These are phyloP conservation scores for Aspergillus intermedius DNA, from an alignment of 2,329 filamentous ascomycete species.

Conservation along the genomic window DNA sequence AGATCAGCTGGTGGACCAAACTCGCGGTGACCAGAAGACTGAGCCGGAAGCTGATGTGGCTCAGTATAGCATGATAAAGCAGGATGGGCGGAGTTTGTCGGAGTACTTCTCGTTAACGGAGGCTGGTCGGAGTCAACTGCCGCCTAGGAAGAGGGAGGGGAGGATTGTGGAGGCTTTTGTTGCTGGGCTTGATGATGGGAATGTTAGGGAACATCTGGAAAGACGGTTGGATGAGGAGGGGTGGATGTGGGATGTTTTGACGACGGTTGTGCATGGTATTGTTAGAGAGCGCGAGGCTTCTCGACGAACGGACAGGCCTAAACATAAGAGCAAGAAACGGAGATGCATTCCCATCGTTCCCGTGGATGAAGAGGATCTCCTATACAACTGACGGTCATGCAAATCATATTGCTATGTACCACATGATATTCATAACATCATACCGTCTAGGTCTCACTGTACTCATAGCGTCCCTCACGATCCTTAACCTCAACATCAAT, in stretches of 20 bases:
- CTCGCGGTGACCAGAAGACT: neutral
- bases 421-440: slow-evolving; percentile 1
- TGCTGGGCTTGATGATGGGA: slow-evolving; percentile 19
- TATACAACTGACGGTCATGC: slow-evolving; percentile 1
- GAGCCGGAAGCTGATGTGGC: neutral
- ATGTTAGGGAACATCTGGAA: slow-evolving; percentile 13
- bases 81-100: slow-evolving; percentile 15
- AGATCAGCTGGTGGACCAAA: neutral
- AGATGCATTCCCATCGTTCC: slow-evolving; percentile 26
- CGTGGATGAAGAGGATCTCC: slow-evolving; percentile 20
- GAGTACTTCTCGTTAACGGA: slow-evolving; percentile 22
- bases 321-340: slow-evolving; percentile 10
- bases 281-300: neutral
- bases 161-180: slow-evolving; percentile 26
- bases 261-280: slow-evolving; percentile 2
- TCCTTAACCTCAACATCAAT: slow-evolving; percentile 82
- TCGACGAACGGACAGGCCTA: neutral
- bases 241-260: slow-evolving; percentile 23
- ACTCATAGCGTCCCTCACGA: slow-evolving; percentile 68
- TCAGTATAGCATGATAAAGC: slow-evolving; percentile 8
- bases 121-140: slow-evolving; percentile 11
- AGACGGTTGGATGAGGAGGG: slow-evolving; percentile 16
- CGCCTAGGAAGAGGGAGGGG: slow-evolving; percentile 11
- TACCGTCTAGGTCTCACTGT: slow-evolving; percentile 56
- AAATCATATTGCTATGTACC: slow-evolving; percentile 1